Conservation (phyloP, 2,329 filamentous ascomycete species). For the Zasmidium citrigriseum region DNA sequence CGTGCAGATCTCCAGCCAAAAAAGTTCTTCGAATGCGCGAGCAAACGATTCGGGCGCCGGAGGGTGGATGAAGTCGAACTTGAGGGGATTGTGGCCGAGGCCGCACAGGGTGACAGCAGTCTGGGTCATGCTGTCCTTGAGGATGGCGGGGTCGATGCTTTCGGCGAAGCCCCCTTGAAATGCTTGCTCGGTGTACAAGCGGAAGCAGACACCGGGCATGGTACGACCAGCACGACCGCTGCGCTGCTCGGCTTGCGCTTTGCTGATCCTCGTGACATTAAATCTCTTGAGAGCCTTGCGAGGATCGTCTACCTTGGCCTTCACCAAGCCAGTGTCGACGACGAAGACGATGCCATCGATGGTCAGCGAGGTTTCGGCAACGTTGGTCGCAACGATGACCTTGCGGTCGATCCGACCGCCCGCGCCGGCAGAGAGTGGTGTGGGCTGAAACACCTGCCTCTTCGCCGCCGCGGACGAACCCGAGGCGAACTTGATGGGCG, state of each 20-base stretch:
- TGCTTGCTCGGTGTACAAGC: conserved; percentile 89
- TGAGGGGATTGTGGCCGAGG: conserved; percentile 91
- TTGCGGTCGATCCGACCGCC: conserved; percentile 90
- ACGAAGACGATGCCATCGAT: conserved; percentile 99
- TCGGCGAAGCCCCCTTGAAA: conserved; percentile 99
- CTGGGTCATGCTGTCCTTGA: conserved; percentile 90
- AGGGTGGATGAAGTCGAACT: conserved; percentile 98
- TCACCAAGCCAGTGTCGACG: conserved; percentile 96
- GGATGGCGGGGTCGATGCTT: conserved; percentile 93
- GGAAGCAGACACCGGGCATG: conserved; percentile 96
- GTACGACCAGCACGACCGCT: conserved; percentile 99
- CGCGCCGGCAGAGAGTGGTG: conserved; percentile 69
- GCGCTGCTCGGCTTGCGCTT: conserved; percentile 93
- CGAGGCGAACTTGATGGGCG: conserved; percentile 87
- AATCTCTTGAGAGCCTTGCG: conserved; percentile 94
- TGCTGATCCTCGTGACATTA: conserved; percentile 96
- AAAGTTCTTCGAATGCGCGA: conserved; percentile 94
- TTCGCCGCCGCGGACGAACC: too few species aligned
- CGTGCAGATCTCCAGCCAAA: conserved; percentile 94
- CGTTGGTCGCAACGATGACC: conserved; percentile 92
- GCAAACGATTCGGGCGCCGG: conserved; percentile 97
- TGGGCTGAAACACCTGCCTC: conserved; percentile 81
- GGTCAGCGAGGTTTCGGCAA: conserved; percentile 94
- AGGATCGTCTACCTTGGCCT: conserved; percentile 99
- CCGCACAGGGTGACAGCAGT: conserved; percentile 97